These are phyloP conservation scores for Harringtonia aguacate DNA, from an alignment of 2,329 filamentous ascomycete genomes.

Conservation along the genomic window DNA sequence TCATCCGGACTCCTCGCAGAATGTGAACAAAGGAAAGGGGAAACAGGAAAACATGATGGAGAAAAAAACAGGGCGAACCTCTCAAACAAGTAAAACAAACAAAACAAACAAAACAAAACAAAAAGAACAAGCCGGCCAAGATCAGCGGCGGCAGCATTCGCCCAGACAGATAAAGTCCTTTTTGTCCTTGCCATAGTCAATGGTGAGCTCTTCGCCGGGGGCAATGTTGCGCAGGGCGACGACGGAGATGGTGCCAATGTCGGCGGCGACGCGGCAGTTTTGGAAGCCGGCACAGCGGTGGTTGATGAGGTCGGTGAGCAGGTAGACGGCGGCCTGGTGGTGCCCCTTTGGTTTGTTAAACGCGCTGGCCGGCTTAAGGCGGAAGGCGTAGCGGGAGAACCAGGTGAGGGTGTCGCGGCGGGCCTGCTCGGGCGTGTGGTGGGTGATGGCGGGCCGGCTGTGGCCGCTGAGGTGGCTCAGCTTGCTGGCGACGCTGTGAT, in stretches of 20 bases:
- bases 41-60: too few species aligned
- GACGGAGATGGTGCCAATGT: constrained; percentile 13
- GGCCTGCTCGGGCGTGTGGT: neutral
- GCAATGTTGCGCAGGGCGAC: constrained; percentile 17
- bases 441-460: neutral
- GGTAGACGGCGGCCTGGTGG: constrained; percentile 12
- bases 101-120: neutral
- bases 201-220: constrained; percentile 23
- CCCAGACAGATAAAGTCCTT: constrained; percentile 19
- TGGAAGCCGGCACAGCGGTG: constrained; percentile 19
- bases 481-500: neutral
- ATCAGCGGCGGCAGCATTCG: constrained; percentile 8
- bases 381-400: constrained; percentile 15
- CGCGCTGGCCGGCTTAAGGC: constrained; percentile 6
- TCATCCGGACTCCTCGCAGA: too few species aligned
- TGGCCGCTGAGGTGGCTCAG: neutral
- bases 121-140: neutral
- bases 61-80: too few species aligned
- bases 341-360: constrained; percentile 5
- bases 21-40: too few species aligned
- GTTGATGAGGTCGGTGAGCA: constrained; percentile 19
- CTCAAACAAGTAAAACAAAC: neutral
- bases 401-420: constrained; percentile 9
- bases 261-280: constrained; percentile 17
- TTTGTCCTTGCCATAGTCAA: constrained; percentile 22